Percentiles rank a stretch among this genome's conserved stretches.
These are phyloP conservation scores for Nematodospora anomalae DNA, from an alignment of 1,139 yeast species.

Conservation along the genomic window DNA sequence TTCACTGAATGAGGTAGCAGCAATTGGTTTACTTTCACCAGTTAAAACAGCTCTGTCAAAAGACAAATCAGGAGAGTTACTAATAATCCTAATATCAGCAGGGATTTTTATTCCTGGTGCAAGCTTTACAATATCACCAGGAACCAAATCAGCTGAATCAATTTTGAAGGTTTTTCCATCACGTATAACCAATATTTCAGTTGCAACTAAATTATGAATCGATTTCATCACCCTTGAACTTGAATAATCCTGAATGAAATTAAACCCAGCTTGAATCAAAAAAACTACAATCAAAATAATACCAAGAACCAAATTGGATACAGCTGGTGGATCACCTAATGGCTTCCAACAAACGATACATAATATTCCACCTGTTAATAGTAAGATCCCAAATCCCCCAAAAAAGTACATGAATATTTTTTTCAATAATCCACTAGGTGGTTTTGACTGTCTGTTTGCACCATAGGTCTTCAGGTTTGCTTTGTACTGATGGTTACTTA, in stretches of 20 bases:
- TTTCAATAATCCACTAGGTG: constrained; percentile 31
- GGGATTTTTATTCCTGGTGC: constrained; percentile 31
- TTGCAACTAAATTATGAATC: constrained; percentile 45
- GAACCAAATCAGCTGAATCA: constrained; percentile 28
- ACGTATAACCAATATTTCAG: constrained; percentile 28
- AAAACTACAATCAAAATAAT: constrained; percentile 45
- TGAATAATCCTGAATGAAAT: constrained; percentile 52
- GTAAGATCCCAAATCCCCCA: constrained; percentile 52
- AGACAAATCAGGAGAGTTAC: constrained; percentile 26
- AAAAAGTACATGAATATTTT: constrained; percentile 42
- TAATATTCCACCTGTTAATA: constrained; percentile 46
- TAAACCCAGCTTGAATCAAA: constrained; percentile 48
- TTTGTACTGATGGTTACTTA: constrained; percentile 17
- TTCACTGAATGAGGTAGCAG: constrained; percentile 21
- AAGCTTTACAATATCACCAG: constrained; percentile 31
- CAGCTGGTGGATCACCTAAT: constrained; percentile 50
- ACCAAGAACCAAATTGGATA: constrained; percentile 48
- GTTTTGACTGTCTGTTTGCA: constrained; percentile 38
- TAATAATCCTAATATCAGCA: constrained; percentile 32
- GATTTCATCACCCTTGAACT: constrained; percentile 52
- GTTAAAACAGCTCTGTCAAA: constrained; percentile 39
- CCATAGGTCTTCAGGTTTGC: constrained; percentile 30
- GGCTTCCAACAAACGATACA: constrained; percentile 53
- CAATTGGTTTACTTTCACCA: constrained; percentile 35
- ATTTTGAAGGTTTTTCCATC: constrained; percentile 19